Base-by-base conservation (phyloP, 2,329 filamentous ascomycete genomes). In the Verticillium zaregamsianum region DNA sequence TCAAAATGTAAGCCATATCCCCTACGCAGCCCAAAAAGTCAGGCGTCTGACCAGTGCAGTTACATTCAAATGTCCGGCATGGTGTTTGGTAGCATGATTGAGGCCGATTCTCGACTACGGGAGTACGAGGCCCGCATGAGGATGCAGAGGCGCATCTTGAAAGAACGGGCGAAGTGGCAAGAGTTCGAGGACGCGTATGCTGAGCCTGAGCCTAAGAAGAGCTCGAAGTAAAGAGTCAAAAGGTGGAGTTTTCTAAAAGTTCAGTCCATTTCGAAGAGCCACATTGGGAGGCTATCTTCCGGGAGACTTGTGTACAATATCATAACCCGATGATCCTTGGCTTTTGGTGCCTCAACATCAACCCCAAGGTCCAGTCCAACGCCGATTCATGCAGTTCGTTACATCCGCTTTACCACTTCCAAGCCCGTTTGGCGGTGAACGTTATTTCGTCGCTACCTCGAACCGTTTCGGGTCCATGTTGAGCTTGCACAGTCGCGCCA, bases 381-480 rank as follows among this genome's bases (percentile, higher is more conserved):
- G 74, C 74, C 74, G 63, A 65, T 69, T 65, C 62, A 70, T 70
- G 67, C 68, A 68, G 62, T 63, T 63, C 63, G 59, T 66, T 15
- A 58, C 28, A 57, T 28, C 35, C 40, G 35, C 40, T 35, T 35
- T 54, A 28, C 25, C 23, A 7, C 9, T 49, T 4, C 45, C 45
- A 23, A 23, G n/a, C 11, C 20, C 45, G 20, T 23, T n/a, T 23
- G 45, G 8, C n/a, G 31, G 33, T 59, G 20, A 20, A 17, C 45
- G 57, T 72, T 69, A 77, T 69, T 74, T 77, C 56, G 72, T 70
- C 20, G 74, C 62, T 45, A 71, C 65, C 68, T 82, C 81, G 72
- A 97, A 97, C 64, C 90, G 84, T 73, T 90, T 89, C 3, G 92
- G 90, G 71, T 96, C 91, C 94, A 99, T 98, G 76, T 97, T 97